Evolutionary conservation across 371 early-diverging fungal genomes (phyloP).

Genomic region (Thermomucor indicae-seudaticae): DNA sequence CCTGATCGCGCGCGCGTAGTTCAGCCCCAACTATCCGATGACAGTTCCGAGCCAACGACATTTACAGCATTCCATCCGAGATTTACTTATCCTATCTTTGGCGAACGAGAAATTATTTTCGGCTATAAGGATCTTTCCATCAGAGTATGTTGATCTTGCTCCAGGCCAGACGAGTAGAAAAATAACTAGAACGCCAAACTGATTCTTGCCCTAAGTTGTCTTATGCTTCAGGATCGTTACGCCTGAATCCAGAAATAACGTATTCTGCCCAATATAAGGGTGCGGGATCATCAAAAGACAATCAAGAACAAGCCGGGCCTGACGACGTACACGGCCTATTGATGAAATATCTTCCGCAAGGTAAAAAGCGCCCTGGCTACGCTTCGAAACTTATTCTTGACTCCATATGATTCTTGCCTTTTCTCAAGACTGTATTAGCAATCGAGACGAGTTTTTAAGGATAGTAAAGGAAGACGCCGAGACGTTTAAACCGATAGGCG

Average conservation of each 20-base stretch:
- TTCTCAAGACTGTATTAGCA: constrained; percentile 45
- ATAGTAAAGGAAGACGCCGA: constrained; percentile 55
- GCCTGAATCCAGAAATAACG: constrained; percentile 58
- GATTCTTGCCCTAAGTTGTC: constrained; percentile 26
- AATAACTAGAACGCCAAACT: background rate
- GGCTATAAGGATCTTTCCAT: constrained; percentile 82
- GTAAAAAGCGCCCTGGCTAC: constrained; percentile 15
- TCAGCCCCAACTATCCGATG: constrained; percentile 5
- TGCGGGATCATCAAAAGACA: no score
- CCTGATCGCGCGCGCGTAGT: constrained; percentile 3
- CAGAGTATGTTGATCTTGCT: constrained; percentile 34
- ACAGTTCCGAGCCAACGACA: constrained; percentile 2
- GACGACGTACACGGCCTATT: constrained; percentile 46
- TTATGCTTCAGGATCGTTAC: constrained; percentile 81
- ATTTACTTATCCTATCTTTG: constrained; percentile 89
- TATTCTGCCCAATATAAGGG: no score
- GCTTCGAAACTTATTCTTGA: background rate
- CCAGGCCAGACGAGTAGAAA: background rate
- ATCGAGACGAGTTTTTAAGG: constrained; percentile 57
- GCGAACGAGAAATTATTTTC: constrained; percentile 82
- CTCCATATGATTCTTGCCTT: background rate
- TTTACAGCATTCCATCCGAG: constrained; percentile 56
- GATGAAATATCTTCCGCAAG: constrained; percentile 40
- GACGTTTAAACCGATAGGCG: constrained; percentile 65
- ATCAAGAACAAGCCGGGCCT: no score